Evolutionary conservation across 192 early-diverging fungal species (phyloP).

Genomic region (Backusella macrospora): DNA sequence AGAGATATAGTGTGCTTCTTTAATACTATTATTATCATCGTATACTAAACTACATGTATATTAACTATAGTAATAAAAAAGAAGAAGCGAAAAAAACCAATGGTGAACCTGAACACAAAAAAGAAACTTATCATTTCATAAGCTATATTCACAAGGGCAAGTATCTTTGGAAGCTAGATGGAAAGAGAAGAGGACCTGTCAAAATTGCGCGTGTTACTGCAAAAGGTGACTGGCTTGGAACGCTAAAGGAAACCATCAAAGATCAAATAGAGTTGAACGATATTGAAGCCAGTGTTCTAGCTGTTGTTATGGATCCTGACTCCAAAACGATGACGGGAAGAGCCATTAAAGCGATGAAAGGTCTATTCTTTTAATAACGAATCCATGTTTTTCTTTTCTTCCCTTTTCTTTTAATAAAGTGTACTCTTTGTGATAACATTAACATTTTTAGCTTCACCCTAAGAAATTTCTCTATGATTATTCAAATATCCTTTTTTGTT

Average conservation of each 20-base stretch:
- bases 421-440: not conserved
- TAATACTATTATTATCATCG: too few relatives aligned
- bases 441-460: not conserved
- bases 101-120: too few relatives aligned
- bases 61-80: too few relatives aligned
- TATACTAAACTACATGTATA: too few relatives aligned
- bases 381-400: not conserved
- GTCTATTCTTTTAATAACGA: not conserved
- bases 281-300: not conserved
- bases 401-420: not conserved
- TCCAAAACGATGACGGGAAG: not conserved
- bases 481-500: not conserved
- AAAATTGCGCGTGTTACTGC: not conserved
- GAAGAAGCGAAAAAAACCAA: too few relatives aligned
- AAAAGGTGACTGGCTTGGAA: not conserved
- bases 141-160: not conserved
- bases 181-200: not conserved
- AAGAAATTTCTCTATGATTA: too few relatives aligned
- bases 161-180: constrained; percentile 13
- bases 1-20: too few relatives aligned
- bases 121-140: not conserved
- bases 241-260: not conserved
- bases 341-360: not conserved
- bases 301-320: not conserved
- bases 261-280: constrained; percentile 5